A percentile compares a stretch with the other conserved stretches of the same genome.
These are phyloP conservation scores for Blastomyces parvus DNA, from an alignment of 2,329 filamentous ascomycete species.

Conservation along the genomic window DNA sequence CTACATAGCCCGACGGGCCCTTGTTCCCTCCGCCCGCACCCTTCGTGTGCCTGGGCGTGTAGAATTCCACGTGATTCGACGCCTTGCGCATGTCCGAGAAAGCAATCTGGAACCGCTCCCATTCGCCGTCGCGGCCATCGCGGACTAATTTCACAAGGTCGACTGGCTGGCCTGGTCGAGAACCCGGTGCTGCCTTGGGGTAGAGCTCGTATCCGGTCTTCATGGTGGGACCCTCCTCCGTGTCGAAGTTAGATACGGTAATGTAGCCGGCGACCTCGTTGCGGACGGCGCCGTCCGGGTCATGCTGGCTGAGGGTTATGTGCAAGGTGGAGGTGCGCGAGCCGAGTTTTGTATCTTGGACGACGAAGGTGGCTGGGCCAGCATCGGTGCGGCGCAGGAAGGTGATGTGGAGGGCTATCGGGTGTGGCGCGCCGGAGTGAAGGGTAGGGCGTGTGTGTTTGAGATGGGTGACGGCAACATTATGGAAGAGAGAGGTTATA, in stretches of 20 bases:
- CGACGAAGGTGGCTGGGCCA: constrained; percentile 48
- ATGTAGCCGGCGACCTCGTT: constrained; percentile 57
- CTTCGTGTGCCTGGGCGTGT: constrained; percentile 34
- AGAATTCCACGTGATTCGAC: constrained; percentile 42
- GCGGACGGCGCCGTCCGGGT: constrained; percentile 32
- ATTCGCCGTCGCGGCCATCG: constrained; percentile 36
- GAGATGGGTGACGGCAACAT: constrained; percentile 52
- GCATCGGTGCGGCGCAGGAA: constrained; percentile 55
- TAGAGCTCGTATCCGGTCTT: constrained; percentile 46
- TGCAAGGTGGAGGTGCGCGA: constrained; percentile 55
- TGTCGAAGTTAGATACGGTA: constrained; percentile 53
- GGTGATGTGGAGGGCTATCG: constrained; percentile 54
- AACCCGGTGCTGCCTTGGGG: constrained; percentile 35
- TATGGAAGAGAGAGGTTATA: constrained; percentile 54
- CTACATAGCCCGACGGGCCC: constrained; percentile 34
- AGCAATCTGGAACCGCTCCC: constrained; percentile 32
- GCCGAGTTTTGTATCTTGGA: constrained; percentile 56
- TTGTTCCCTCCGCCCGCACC: constrained; percentile 17
- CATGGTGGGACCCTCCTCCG: constrained; percentile 50
- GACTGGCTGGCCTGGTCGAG: constrained; percentile 1
- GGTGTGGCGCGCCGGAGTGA: constrained; percentile 42
- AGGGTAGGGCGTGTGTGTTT: constrained; percentile 48
- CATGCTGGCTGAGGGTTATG: constrained; percentile 43
- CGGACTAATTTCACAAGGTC: constrained; percentile 33
- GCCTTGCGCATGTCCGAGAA: constrained; percentile 38